These are phyloP conservation scores for Kwoniella botswanensis DNA, from an alignment of 768 basidiomycete genomes.

Conservation along the genomic window DNA sequence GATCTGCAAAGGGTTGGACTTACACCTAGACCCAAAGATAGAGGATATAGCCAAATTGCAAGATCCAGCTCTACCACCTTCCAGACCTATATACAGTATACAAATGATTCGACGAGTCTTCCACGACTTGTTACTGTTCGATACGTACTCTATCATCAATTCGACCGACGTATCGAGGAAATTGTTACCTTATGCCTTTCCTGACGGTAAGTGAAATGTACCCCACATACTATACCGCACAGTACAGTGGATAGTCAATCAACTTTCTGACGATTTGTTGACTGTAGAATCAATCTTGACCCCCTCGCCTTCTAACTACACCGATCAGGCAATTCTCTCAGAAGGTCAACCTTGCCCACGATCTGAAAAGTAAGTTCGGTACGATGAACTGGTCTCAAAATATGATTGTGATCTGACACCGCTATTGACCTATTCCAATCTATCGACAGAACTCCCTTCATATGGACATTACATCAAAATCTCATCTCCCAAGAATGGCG, in stretches of 20 bases:
- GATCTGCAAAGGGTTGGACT: constrained; percentile 8
- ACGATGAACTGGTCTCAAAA: too few species aligned
- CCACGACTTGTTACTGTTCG: constrained; percentile 3
- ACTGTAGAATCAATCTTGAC: background rate
- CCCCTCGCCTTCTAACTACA: constrained; percentile 8
- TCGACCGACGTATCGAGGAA: background rate
- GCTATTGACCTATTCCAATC: too few species aligned
- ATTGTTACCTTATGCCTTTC: constrained; percentile 6
- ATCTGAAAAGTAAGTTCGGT: constrained; percentile 6
- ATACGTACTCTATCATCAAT: constrained; percentile 3
- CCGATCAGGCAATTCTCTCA: constrained; percentile 10
- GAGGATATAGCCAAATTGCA: constrained; percentile 4
- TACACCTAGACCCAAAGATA: background rate
- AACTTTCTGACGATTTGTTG: too few species aligned
- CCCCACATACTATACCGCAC: too few species aligned
- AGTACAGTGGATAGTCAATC: too few species aligned
- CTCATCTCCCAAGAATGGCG: constrained; percentile 8
- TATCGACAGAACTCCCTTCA: constrained; percentile 11
- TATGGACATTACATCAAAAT: constrained; percentile 16
- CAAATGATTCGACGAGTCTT: constrained; percentile 11
- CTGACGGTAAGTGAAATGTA: constrained; percentile 3
- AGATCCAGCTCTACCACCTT: constrained; percentile 18
- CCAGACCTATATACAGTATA: constrained; percentile 6
- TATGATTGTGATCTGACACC: too few species aligned
- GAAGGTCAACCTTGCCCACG: background rate